Base-by-base conservation (phyloP, 2,329 filamentous ascomycete genomes). In the Endothia cerciana region DNA sequence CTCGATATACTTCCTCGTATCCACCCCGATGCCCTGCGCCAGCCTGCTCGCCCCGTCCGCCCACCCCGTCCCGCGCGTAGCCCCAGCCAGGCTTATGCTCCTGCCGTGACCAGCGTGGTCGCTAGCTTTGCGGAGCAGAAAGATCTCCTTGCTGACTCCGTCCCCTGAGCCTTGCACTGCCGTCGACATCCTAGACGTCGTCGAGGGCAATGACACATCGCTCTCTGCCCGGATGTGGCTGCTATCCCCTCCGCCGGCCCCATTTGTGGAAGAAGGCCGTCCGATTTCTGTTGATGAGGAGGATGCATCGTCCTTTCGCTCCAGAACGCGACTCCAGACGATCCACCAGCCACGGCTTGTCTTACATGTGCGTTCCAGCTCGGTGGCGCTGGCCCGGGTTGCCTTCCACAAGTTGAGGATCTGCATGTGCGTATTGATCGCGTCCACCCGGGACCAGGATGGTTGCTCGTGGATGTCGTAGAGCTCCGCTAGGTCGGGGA, bases 1-100 rank as follows among this genome's bases (percentile, higher is more conserved):
- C 75, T 93, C 91, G 4, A 93, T 87, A 75, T 93, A 93, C 73
- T 85, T 85, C 75, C 88, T 84, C 38, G 91, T 92, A 79, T 94
- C 91, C 41, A 93, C 83, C 0, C 91, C 91, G 69, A 94, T 92
- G 0, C 91, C 91, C 72, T 91, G 88, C 0, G 86, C 87, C 69
- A 93, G 76, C 64, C 84, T 84, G 25, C 82, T 84, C 1, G 88
- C 85, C 3, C 86, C 86, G 30, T 84, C 85, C 55, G 82, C 72
- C 81, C 85, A 79, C 65, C 82, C 72, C 57, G 77, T 71, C 17
- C 78, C 73, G 68, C 78, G 66, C 71, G 81, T 76, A n/a, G 72
- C 74, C 22, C 74, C 72, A 38, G 78, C 73, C 61, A 71, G 69
- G 61, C 76, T 74, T 28, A 74, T 71, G 30, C 77, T 76, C 41